Evolutionary conservation across 768 basidiomycete species (phyloP).

Genomic region (Lentinula edodes): DNA sequence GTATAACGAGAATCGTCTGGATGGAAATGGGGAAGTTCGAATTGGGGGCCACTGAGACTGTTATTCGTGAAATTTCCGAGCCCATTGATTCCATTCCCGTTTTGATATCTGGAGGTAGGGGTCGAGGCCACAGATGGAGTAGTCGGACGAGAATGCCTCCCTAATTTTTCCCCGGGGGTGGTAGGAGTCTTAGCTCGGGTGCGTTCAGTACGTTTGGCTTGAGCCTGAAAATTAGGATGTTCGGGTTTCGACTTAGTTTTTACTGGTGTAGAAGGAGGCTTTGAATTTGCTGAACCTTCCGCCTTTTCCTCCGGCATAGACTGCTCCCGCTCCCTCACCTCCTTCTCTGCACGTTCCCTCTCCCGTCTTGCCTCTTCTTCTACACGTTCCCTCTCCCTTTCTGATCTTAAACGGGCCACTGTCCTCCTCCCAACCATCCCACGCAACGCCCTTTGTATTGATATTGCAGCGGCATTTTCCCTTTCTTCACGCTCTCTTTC

Average conservation of each 20-base stretch:
- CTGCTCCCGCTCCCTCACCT: not conserved
- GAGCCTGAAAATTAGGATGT: not conserved
- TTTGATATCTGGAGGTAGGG: not conserved
- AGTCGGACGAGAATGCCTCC: not conserved
- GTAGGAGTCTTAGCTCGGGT: not conserved
- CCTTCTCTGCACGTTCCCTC: slow-evolving; percentile 45
- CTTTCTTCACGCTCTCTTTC: slow-evolving; percentile 95
- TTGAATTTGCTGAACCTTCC: not conserved
- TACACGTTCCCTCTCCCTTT: slow-evolving; percentile 75
- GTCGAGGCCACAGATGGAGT: not conserved
- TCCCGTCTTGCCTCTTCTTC: slow-evolving; percentile 64
- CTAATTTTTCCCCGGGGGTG: not conserved
- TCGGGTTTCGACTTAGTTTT: not conserved
- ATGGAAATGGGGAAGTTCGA: slow-evolving; percentile 2
- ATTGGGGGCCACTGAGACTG: not conserved
- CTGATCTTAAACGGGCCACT: slow-evolving; percentile 66
- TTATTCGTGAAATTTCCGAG: not conserved
- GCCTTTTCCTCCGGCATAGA: not conserved
- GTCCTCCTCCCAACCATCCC: slow-evolving; percentile 69
- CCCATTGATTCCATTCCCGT: not conserved
- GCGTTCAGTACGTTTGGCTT: not conserved
- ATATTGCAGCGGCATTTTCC: slow-evolving; percentile 48
- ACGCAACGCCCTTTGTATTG: slow-evolving; percentile 66
- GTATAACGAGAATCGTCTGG: not conserved
- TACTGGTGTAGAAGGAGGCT: not conserved